Conservation (phyloP, 345 rosid species). For the Turritis glabra region DNA sequence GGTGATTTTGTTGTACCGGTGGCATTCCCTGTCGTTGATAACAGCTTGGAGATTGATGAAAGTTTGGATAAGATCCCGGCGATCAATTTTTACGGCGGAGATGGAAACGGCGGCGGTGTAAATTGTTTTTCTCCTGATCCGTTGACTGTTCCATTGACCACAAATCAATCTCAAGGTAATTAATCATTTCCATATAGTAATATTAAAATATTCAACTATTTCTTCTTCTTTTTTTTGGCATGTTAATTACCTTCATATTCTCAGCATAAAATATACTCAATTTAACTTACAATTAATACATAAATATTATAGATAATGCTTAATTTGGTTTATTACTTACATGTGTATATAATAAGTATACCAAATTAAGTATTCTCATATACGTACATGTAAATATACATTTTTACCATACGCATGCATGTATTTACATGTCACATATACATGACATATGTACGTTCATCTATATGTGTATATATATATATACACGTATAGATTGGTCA, state of each 20-base stretch:
- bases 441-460: background rate
- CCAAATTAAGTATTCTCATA: too few relatives aligned
- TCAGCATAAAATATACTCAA: too few relatives aligned
- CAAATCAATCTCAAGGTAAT: constrained; percentile 51
- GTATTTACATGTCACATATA: background rate
- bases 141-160: constrained; percentile 45
- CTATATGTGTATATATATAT: background rate
- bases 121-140: constrained; percentile 15
- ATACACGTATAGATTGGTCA: background rate
- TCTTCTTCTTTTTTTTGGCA: too few relatives aligned
- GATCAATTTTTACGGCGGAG: constrained; percentile 10
- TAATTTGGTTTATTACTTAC: too few relatives aligned
- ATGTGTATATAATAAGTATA: too few relatives aligned
- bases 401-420: too few relatives aligned
- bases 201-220: background rate
- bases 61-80: constrained; percentile 13
- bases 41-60: background rate
- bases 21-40: constrained; percentile 5
- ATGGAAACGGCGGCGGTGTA: background rate
- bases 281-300: too few relatives aligned
- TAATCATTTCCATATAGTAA: background rate
- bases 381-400: too few relatives aligned
- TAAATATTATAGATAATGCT: too few relatives aligned
- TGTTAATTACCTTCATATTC: too few relatives aligned
- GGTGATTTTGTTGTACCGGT: constrained; percentile 27